Evolutionary conservation across 495 filamentous ascomycete species (phyloP).

Genomic region (Sabuloglossum arenarium): DNA sequence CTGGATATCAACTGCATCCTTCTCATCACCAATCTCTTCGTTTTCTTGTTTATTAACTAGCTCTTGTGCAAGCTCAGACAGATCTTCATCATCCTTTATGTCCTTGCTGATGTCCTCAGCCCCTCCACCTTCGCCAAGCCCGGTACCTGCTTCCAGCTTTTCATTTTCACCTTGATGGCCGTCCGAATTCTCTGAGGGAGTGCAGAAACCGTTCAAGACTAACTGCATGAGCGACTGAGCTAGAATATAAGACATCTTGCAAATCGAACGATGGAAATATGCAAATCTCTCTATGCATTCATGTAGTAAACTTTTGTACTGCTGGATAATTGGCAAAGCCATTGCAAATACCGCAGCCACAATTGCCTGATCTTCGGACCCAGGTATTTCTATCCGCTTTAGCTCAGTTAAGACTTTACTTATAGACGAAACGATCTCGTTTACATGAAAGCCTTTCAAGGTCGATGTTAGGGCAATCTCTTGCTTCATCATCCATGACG

Average conservation of each 20-base stretch:
- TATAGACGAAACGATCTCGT: constrained; percentile 31
- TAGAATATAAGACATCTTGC: constrained; percentile 52
- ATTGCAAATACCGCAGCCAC: constrained; percentile 41
- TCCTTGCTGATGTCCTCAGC: constrained; percentile 96
- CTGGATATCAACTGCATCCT: constrained; percentile 12
- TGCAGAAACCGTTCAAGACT: constrained; percentile 73
- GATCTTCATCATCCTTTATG: constrained; percentile 77
- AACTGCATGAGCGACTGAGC: constrained; percentile 55
- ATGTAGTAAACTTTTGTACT: constrained; percentile 42
- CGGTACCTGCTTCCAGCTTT: constrained; percentile 77
- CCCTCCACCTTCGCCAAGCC: constrained; percentile 87
- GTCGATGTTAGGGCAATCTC: constrained; percentile 32
- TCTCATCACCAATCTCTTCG: constrained; percentile 29
- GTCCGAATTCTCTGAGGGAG: constrained; percentile 54
- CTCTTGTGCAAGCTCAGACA: constrained; percentile 79
- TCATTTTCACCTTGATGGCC: constrained; percentile 42
- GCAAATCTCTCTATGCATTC: constrained; percentile 29
- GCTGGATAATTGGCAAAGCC: constrained; percentile 49
- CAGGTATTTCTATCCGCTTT: constrained; percentile 24
- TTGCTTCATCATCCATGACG: constrained; percentile 39
- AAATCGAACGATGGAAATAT: constrained; percentile 41
- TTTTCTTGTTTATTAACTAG: constrained; percentile 20
- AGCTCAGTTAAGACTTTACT: constrained; percentile 27
- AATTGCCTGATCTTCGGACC: constrained; percentile 20
- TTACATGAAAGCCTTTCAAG: constrained; percentile 35